Percentiles rank a stretch among this genome's conserved stretches.
These are phyloP conservation scores for Parastagonospora avenae DNA, from an alignment of 2,329 filamentous ascomycete species.

Conservation along the genomic window DNA sequence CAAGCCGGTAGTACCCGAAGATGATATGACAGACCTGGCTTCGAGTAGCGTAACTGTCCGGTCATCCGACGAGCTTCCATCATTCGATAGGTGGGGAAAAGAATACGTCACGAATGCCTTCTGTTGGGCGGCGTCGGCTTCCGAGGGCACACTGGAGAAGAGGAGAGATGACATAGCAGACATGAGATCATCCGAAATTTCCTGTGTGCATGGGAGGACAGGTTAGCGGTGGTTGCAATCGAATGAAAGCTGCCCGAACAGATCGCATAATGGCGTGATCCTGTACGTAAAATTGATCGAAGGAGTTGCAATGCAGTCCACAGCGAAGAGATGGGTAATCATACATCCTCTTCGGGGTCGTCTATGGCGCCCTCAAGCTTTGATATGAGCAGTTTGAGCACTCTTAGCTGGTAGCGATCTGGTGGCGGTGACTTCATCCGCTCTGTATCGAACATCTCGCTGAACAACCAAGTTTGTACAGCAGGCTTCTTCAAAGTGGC, in stretches of 20 bases:
- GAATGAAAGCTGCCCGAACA: no score
- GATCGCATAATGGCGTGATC: no score
- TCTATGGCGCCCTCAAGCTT: slow-evolving; percentile 75
- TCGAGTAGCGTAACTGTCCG: slow-evolving; percentile 68
- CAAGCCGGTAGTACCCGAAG: slow-evolving; percentile 74
- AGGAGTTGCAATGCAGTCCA: neutral
- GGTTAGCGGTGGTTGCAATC: neutral
- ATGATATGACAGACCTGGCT: slow-evolving; percentile 70
- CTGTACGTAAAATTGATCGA: neutral
- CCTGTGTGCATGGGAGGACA: slow-evolving; percentile 58
- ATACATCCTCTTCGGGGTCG: slow-evolving; percentile 87
- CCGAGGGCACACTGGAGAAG: slow-evolving; percentile 65
- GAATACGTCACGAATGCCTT: slow-evolving; percentile 77
- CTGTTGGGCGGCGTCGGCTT: slow-evolving; percentile 69
- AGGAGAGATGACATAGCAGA: slow-evolving; percentile 69
- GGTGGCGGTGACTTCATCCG: slow-evolving; percentile 65
- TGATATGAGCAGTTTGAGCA: slow-evolving; percentile 74
- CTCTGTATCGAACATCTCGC: slow-evolving; percentile 67
- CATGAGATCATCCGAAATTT: slow-evolving; percentile 82
- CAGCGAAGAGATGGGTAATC: slow-evolving; percentile 47
- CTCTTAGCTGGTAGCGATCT: slow-evolving; percentile 69
- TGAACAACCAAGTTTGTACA: slow-evolving; percentile 71
- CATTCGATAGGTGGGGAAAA: slow-evolving; percentile 34
- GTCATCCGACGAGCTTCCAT: slow-evolving; percentile 23
- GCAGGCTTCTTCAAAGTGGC: slow-evolving; percentile 62